A percentile compares a stretch with the other conserved stretches of the same genome.
Conservation (phyloP, 2,329 filamentous ascomycete genomes). For the Phyllosticta citriasiana region DNA sequence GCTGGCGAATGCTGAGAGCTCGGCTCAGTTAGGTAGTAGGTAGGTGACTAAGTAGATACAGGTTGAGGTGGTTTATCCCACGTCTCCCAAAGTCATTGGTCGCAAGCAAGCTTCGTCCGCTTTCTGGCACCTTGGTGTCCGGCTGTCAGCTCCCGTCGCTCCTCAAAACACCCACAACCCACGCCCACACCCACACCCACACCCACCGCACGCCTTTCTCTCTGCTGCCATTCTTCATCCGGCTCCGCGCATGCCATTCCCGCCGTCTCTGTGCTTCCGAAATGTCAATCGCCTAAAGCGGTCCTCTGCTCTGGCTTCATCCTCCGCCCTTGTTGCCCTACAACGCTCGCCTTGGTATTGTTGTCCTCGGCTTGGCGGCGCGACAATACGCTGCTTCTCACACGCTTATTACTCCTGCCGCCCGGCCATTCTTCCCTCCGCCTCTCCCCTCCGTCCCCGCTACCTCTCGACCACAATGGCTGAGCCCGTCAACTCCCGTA, state of each 20-base stretch:
- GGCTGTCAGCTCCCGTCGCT: not conserved
- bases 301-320: not conserved
- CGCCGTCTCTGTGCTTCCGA: not conserved
- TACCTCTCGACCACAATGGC: slow-evolving; percentile 13
- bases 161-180: not conserved
- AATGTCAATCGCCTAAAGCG: not conserved
- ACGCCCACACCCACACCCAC: not conserved
- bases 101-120: not conserved
- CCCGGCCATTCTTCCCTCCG: not conserved
- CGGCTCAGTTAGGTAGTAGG: not conserved
- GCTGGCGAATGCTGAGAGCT: not conserved
- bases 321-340: not conserved
- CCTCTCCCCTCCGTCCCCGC: not conserved
- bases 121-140: not conserved
- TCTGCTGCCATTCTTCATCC: not conserved
- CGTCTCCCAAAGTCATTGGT: not conserved
- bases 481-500: slow-evolving; percentile 7
- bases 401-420: not conserved
- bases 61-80: not conserved
- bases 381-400: not conserved
- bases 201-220: no score
- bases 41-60: no score
- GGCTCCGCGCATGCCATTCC: not conserved
- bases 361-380: not conserved
- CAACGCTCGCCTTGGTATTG: not conserved